Conservation (phyloP, 2,329 filamentous ascomycete genomes). For the Aspergillus uvarum region DNA sequence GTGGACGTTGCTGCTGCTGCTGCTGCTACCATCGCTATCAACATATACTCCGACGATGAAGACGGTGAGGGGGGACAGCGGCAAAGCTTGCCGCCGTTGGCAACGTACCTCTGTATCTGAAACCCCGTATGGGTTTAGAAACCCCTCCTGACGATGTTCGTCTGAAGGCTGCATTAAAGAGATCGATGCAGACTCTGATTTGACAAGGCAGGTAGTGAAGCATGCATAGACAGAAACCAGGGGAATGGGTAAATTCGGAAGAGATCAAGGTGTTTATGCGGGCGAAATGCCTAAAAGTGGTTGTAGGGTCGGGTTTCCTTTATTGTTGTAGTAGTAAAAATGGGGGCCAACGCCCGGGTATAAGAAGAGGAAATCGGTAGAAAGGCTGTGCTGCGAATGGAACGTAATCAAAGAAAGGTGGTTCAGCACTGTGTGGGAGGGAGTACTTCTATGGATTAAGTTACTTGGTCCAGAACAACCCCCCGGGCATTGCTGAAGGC, state of each 20-base stretch:
- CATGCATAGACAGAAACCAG: not conserved
- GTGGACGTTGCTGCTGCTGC: constrained; percentile 3
- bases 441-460: no score
- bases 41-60: not conserved
- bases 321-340: not conserved
- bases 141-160: constrained; percentile 11
- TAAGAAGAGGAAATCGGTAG: not conserved
- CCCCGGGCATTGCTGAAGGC: not conserved
- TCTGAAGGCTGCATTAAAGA: constrained; percentile 19
- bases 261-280: not conserved
- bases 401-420: not conserved
- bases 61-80: not conserved
- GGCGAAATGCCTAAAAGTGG: not conserved
- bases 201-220: not conserved
- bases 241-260: not conserved
- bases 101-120: constrained; percentile 15
- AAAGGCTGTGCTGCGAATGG: not conserved
- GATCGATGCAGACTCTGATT: constrained; percentile 12
- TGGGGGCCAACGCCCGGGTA: not conserved
- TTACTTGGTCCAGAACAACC: no score
- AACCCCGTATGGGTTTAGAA: constrained; percentile 14
- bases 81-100: not conserved
- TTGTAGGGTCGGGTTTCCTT: not conserved
- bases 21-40: constrained; percentile 7
- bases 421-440: not conserved